phyloP scores from a whole-genome alignment of 1,139 yeast species.

The Arxiozyma bovina region DNA sequence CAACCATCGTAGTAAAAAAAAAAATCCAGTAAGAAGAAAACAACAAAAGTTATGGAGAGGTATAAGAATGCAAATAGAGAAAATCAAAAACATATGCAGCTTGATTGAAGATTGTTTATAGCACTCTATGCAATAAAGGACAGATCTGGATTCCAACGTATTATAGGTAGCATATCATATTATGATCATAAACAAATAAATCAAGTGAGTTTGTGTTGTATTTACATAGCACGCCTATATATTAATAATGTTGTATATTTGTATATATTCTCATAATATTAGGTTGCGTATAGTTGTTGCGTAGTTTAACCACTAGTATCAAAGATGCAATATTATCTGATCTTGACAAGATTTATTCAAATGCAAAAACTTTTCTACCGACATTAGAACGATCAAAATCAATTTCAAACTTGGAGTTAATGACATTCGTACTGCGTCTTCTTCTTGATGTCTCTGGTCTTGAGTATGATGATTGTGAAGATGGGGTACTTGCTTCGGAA shows the following conservation, averaged over 20 bases:
- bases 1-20: no score
- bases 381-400: slow-evolving; percentile 34
- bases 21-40: neutral
- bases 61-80: neutral
- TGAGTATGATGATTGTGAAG: slow-evolving; percentile 4
- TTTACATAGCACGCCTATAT: neutral
- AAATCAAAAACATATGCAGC: no score
- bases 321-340: neutral
- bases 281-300: neutral
- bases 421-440: slow-evolving; percentile 21
- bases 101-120: no score
- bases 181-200: no score
- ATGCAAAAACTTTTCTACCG: slow-evolving; percentile 32
- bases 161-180: no score
- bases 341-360: slow-evolving; percentile 10
- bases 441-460: slow-evolving; percentile 10
- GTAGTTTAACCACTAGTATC: no score
- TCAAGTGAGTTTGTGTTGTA: no score
- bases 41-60: no score
- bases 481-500: slow-evolving; percentile 4
- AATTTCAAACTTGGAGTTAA: slow-evolving; percentile 29
- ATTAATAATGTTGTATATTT: no score
- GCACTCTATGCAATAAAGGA: no score
- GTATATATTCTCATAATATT: neutral
- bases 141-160: no score